Evolutionary conservation across 1,284 basidiomycete species (phyloP).

Genomic region (Cryptococcus sp.): DNA sequence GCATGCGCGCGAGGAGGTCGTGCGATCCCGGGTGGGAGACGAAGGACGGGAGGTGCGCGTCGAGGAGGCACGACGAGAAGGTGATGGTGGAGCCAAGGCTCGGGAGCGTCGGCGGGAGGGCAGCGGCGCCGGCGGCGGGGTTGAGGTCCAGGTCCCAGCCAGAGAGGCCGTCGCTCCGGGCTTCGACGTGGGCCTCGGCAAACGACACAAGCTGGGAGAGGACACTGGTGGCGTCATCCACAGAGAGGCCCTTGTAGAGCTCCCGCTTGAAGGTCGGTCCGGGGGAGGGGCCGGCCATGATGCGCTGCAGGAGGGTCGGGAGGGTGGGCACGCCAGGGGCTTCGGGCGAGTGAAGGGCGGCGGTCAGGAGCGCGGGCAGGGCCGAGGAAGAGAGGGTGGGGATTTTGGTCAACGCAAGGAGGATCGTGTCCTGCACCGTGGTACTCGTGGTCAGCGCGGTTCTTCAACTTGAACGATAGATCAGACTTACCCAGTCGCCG

Average conservation of each 20-base stretch:
- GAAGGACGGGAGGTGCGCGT: slow-evolving; percentile 46
- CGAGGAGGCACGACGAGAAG: slow-evolving; percentile 44
- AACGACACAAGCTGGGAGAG: slow-evolving; percentile 31
- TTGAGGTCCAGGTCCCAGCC: slow-evolving; percentile 29
- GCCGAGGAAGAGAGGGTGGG: slow-evolving; percentile 35
- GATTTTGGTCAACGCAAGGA: slow-evolving; percentile 20
- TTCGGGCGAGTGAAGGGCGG: slow-evolving; percentile 16
- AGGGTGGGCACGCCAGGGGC: slow-evolving; percentile 9
- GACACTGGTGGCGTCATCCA: slow-evolving; percentile 34
- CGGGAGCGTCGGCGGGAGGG: slow-evolving; percentile 1
- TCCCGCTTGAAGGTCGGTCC: slow-evolving; percentile 41
- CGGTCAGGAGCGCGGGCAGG: slow-evolving; percentile 29
- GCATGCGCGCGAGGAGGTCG: slow-evolving; percentile 29
- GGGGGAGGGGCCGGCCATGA: slow-evolving; percentile 34
- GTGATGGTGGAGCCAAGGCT: slow-evolving; percentile 22
- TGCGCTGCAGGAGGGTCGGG: slow-evolving; percentile 20
- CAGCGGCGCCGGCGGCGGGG: neutral
- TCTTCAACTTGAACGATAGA: neutral
- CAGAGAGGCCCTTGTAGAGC: slow-evolving; percentile 28
- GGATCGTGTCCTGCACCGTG: slow-evolving; percentile 24
- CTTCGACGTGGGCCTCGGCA: slow-evolving; percentile 31
- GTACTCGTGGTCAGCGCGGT: neutral
- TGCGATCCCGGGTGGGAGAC: slow-evolving; percentile 31
- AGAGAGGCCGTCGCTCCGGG: slow-evolving; percentile 24
- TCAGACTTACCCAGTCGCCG: slow-evolving; percentile 41